Conservation (phyloP, 495 filamentous ascomycete genomes). For the Jackrogersella minutella region DNA sequence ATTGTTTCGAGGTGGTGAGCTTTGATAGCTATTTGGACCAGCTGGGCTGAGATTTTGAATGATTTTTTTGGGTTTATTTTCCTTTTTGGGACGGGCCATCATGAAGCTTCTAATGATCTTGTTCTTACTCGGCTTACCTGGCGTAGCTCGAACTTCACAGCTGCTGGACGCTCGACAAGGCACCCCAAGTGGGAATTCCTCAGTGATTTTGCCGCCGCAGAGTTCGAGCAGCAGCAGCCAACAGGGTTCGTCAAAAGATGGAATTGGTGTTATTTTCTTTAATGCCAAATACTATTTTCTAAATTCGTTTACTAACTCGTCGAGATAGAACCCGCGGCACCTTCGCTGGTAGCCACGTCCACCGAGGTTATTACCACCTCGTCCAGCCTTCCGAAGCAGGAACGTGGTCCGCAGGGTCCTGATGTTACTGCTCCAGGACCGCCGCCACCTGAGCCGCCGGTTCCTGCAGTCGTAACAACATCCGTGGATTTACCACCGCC, state of each 20-base stretch:
- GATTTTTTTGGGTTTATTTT: slow-evolving; percentile 12
- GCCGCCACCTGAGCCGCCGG: slow-evolving; percentile 18
- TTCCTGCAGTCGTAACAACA: slow-evolving; percentile 15
- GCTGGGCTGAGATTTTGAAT: slow-evolving; percentile 27
- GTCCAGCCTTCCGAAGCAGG: slow-evolving; percentile 27
- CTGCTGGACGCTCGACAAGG: slow-evolving; percentile 29
- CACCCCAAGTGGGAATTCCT: slow-evolving; percentile 39
- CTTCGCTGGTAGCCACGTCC: slow-evolving; percentile 35
- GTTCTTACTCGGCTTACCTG: slow-evolving; percentile 36
- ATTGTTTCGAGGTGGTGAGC: slow-evolving; percentile 18
- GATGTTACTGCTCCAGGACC: slow-evolving; percentile 21
- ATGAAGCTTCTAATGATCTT: slow-evolving; percentile 27
- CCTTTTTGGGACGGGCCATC: too few species aligned
- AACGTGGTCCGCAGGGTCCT: slow-evolving; percentile 21
- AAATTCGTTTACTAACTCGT: slow-evolving; percentile 16
- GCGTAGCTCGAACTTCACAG: slow-evolving; percentile 32
- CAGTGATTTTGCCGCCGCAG: slow-evolving; percentile 17
- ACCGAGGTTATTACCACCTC: slow-evolving; percentile 12
- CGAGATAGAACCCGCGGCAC: slow-evolving; percentile 22
- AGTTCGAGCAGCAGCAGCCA: slow-evolving; percentile 17
- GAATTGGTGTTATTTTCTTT: slow-evolving; percentile 7
- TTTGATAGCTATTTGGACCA: slow-evolving; percentile 21
- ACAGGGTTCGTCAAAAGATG: slow-evolving; percentile 31
- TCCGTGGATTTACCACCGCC: slow-evolving; percentile 7
- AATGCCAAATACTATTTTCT: not conserved